phyloP scores from a whole-genome alignment of 228 moss, liverwort and hornwort species.

The Sphagnum magellanicum region DNA sequence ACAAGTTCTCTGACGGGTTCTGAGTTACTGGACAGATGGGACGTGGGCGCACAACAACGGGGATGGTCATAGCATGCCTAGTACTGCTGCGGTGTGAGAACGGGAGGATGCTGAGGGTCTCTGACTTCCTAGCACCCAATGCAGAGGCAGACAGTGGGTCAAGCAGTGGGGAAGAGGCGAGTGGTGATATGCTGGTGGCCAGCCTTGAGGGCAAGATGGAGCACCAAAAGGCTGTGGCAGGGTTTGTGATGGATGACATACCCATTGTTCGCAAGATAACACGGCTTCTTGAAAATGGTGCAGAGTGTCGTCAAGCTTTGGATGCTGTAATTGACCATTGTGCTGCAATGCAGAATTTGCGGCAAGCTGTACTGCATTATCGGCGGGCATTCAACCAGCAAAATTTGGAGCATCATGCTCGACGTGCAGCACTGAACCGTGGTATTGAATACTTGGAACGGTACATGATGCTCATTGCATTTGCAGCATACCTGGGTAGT shows the following conservation, averaged over 20 bases:
- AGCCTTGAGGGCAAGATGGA: slow-evolving; percentile 66
- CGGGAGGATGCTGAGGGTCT: slow-evolving; percentile 61
- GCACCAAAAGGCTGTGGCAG: slow-evolving; percentile 51
- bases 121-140: slow-evolving; percentile 40
- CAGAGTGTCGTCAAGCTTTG: slow-evolving; percentile 82
- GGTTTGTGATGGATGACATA: slow-evolving; percentile 99
- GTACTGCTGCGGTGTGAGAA: slow-evolving; percentile 84
- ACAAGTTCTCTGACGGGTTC: background rate
- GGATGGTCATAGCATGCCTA: slow-evolving; percentile 95
- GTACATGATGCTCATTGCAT: slow-evolving; percentile 97
- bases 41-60: slow-evolving; percentile 95
- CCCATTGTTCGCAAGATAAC: slow-evolving; percentile 98
- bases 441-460: slow-evolving; percentile 98
- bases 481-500: slow-evolving; percentile 91
- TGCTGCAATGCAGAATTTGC: slow-evolving; percentile 97
- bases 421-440: slow-evolving; percentile 90
- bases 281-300: slow-evolving; percentile 84
- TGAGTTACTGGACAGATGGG: slow-evolving; percentile 72
- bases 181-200: slow-evolving; percentile 60
- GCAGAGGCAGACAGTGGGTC: slow-evolving; percentile 61
- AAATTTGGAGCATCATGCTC: slow-evolving; percentile 91
- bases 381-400: slow-evolving; percentile 94
- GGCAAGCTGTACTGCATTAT: slow-evolving; percentile 95
- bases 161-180: slow-evolving; percentile 84
- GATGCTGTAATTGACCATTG: slow-evolving; percentile 96